Evolutionary conservation across 129 eudicot species (phyloP), one percentile per base, ranked within the genome.

Genomic region (Rutidosis leptorrhynchoides): DNA sequence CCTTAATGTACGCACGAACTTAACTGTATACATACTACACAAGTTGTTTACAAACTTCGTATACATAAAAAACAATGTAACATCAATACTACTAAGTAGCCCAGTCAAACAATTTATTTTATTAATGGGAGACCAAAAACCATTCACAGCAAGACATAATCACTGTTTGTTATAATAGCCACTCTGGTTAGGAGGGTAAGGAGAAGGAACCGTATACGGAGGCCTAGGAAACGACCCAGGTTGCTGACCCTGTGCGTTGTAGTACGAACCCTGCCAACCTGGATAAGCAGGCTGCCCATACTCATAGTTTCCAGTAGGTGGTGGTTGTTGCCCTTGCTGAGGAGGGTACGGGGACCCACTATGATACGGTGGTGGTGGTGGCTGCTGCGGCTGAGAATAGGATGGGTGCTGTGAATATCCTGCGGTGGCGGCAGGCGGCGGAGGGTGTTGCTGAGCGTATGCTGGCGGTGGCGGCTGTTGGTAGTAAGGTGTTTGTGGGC

Each of bases 211-310:
- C 9, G 95, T 84, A 78, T 94, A 94, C 28, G 99, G 97, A 28
- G 97, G 97, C 56, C 93, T 83, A 4, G 99, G 93, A 74, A 71
- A 71, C 15, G 85, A 68, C 49, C 93, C 96, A 0, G 90, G 84
- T 71, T 94, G 97, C 71, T 86, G 96, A 33, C 82, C 65, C 15
- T 84, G 84, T 10, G 87, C 79, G 63, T 84, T 89, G 52, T 94
- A 89, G 82, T 94, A 89, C n/a, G 87, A 83, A 23, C 94, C 99
- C 61, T 75, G 90, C 99, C 99, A 94, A 16, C 97, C 95, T 2
- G 95, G 95, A 77, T 94, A 89, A 42, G 95, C 97, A 62, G 96
- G 96, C 45, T 94, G 99, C 12, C 99, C 99, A 10, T 89, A 94
- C 56, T 94, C 90, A 24, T 89, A 85, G 74, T 70, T 51, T 15